Conservation (phyloP, 306 rosid species). For the Malus orientalis region DNA sequence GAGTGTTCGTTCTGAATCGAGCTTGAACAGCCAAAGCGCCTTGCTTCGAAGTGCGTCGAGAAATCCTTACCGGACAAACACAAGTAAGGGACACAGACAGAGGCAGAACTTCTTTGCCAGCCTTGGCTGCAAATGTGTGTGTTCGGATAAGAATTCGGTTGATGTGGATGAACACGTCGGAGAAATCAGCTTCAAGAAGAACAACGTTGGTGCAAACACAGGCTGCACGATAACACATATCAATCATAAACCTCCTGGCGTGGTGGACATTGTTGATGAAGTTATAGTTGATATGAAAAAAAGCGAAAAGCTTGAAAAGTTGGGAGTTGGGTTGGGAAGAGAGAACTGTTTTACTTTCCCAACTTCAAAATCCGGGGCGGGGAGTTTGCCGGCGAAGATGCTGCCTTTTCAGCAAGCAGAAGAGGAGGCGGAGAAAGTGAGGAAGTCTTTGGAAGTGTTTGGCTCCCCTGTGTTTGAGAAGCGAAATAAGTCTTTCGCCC, state of each 20-base stretch:
- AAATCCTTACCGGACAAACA: slow-evolving; percentile 18
- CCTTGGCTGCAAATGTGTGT: slow-evolving; percentile 64
- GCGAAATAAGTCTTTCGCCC: slow-evolving; percentile 45
- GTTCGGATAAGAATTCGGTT: slow-evolving; percentile 64
- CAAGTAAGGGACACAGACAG: slow-evolving; percentile 18
- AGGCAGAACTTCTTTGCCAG: slow-evolving; percentile 42
- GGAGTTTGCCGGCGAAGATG: slow-evolving; percentile 21
- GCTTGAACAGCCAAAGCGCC: slow-evolving; percentile 73
- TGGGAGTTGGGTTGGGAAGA: slow-evolving; percentile 16
- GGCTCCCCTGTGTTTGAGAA: slow-evolving; percentile 50
- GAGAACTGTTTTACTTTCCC: slow-evolving; percentile 31
- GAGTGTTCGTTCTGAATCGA: slow-evolving; percentile 63
- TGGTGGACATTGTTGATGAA: slow-evolving; percentile 18
- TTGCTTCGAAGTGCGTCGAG: slow-evolving; percentile 28
- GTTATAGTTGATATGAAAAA: slow-evolving; percentile 4
- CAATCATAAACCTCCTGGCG: background rate
- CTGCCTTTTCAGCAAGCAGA: slow-evolving; percentile 33
- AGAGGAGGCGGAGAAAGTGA: slow-evolving; percentile 15
- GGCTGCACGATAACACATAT: slow-evolving; percentile 14
- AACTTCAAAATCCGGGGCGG: slow-evolving; percentile 12
- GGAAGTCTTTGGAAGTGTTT: slow-evolving; percentile 66
- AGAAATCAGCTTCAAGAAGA: slow-evolving; percentile 51
- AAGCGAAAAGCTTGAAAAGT: slow-evolving; percentile 22
- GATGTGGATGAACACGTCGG: slow-evolving; percentile 39
- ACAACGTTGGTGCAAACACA: slow-evolving; percentile 5